These are phyloP conservation scores for Kokia cookei DNA, from an alignment of 441 rosid genomes.

Conservation along the genomic window DNA sequence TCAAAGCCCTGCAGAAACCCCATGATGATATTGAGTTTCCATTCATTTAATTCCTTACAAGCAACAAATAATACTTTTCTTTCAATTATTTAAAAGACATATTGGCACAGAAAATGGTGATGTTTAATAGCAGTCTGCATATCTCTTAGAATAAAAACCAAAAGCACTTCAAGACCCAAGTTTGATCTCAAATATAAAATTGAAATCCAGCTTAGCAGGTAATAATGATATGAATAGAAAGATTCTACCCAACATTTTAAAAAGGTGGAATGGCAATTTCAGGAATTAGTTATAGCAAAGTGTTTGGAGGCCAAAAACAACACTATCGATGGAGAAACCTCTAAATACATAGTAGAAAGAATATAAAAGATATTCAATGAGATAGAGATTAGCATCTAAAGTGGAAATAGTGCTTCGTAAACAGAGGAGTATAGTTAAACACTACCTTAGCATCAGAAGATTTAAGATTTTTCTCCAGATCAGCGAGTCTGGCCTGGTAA, in stretches of 20 bases:
- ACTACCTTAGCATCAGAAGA: slow-evolving; percentile 65
- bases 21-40: not conserved
- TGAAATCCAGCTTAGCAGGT: not conserved
- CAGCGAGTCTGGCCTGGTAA: slow-evolving; percentile 71
- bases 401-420: not conserved
- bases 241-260: not conserved
- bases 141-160: not conserved
- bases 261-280: not conserved
- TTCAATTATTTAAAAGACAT: not conserved
- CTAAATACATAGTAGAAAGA: not conserved
- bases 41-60: not conserved
- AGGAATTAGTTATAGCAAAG: not conserved
- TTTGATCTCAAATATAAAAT: not conserved
- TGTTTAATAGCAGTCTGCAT: not conserved
- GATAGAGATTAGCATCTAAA: not conserved
- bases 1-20: not conserved
- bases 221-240: not conserved
- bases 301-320: not conserved
- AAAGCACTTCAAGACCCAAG: not conserved
- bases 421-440: not conserved
- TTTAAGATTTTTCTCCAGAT: slow-evolving; percentile 58
- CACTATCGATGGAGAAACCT: not conserved
- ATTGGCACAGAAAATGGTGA: not conserved
- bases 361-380: not conserved
- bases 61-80: not conserved